Conservation (phyloP, 352 stramenopile genomes). For the Albugo candida region DNA sequence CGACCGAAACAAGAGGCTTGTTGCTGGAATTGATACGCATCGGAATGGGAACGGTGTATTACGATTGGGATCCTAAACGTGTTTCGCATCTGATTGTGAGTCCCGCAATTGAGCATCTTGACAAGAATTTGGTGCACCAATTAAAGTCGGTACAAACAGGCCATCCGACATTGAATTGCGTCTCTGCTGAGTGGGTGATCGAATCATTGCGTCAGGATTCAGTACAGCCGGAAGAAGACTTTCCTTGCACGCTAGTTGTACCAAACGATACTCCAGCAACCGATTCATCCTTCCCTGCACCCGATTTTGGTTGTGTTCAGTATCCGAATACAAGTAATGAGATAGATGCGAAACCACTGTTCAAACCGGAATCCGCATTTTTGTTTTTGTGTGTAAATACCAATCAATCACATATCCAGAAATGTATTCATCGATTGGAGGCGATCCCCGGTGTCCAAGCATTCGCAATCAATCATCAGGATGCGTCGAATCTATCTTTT, state of each 20-base stretch:
- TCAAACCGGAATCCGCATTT: slow-evolving; percentile 34
- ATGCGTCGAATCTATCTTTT: slow-evolving; percentile 27
- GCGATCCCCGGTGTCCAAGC: slow-evolving; percentile 15
- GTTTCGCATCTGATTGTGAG: slow-evolving; percentile 57
- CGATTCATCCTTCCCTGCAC: background rate
- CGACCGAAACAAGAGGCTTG: slow-evolving; percentile 13
- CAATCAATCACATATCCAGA: slow-evolving; percentile 20
- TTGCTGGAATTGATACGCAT: slow-evolving; percentile 33
- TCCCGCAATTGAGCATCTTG: slow-evolving; percentile 15
- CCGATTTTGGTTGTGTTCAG: too few species aligned
- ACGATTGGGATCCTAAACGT: slow-evolving; percentile 25
- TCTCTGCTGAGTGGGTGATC: slow-evolving; percentile 46
- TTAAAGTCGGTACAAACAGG: too few species aligned
- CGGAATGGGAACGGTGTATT: slow-evolving; percentile 53
- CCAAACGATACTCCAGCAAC: slow-evolving; percentile 1
- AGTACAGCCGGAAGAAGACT: slow-evolving; percentile 37
- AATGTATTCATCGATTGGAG: slow-evolving; percentile 20
- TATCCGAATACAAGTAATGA: too few species aligned
- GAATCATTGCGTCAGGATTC: slow-evolving; percentile 28
- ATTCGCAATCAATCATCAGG: slow-evolving; percentile 22
- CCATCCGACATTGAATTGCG: slow-evolving; percentile 18
- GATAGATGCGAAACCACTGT: slow-evolving; percentile 1
- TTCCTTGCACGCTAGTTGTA: slow-evolving; percentile 36
- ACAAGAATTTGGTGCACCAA: slow-evolving; percentile 4
- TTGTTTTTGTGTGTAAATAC: slow-evolving; percentile 32